These are phyloP conservation scores for Climacium dendroides DNA, from an alignment of 225 moss, liverwort and hornwort genomes.

Conservation along the genomic window DNA sequence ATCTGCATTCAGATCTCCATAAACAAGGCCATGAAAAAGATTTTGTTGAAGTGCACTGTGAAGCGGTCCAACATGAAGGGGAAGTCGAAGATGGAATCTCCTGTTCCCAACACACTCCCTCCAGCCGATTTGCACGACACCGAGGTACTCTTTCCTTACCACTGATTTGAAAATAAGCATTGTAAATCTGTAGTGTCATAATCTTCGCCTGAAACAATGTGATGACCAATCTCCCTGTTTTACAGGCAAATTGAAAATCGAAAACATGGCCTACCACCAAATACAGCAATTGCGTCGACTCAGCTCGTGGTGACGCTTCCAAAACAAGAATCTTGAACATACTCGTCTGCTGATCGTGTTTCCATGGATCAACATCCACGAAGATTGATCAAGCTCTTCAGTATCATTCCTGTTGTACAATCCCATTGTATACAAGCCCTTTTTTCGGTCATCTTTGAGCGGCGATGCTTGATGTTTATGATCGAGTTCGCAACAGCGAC, in stretches of 20 bases:
- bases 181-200: not conserved
- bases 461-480: not conserved
- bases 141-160: not conserved
- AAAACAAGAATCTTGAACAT: not conserved
- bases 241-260: not conserved
- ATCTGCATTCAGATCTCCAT: not conserved
- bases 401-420: not conserved
- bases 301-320: not conserved
- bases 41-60: not conserved
- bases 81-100: not conserved
- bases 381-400: not conserved
- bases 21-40: conserved; percentile 10
- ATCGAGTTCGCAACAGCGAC: not conserved
- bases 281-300: not conserved
- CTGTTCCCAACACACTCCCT: not conserved
- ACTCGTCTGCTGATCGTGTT: not conserved
- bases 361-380: not conserved
- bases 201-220: not conserved
- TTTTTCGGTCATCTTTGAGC: not conserved
- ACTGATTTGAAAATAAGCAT: not conserved
- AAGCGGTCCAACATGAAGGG: not conserved
- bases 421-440: not conserved
- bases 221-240: not conserved
- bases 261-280: not conserved
- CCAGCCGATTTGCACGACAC: not conserved